A percentile compares a stretch with the other conserved stretches of the same genome.
Conservation (phyloP, 2,329 filamentous ascomycete species). For the Aspergillus sp. region DNA sequence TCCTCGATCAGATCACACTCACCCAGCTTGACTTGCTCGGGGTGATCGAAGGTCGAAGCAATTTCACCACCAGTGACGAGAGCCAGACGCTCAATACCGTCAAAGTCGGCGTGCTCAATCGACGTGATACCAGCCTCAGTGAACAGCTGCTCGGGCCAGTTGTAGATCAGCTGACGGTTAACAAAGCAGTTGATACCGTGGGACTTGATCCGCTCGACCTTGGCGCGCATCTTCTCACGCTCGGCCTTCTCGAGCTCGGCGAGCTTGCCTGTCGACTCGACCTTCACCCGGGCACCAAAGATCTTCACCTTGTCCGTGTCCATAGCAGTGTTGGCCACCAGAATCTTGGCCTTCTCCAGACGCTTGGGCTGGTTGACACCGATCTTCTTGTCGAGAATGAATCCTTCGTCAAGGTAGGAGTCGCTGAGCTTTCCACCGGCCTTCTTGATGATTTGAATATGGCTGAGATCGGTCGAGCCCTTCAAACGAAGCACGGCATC, state of each 20-base stretch:
- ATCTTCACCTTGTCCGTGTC: conserved; percentile 99
- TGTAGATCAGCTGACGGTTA: conserved; percentile 98
- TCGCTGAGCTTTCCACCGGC: conserved; percentile 94
- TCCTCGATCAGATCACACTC: conserved; percentile 95
- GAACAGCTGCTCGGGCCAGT: conserved; percentile 99
- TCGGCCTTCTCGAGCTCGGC: conserved; percentile 98
- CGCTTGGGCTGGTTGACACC: conserved; percentile 97
- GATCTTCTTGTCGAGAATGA: conserved; percentile 98
- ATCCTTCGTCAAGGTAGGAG: conserved; percentile 95
- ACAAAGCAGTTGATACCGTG: conserved; percentile 99
- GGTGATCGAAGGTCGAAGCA: conserved; percentile 94
- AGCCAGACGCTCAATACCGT: conserved; percentile 90
- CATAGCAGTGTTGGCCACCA: conserved; percentile 98
- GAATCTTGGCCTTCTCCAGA: conserved; percentile 94
- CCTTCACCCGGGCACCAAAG: conserved; percentile 94
- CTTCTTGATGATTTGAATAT: conserved; percentile 99
- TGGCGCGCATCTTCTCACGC: conserved; percentile 98
- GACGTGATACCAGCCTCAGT: conserved; percentile 96
- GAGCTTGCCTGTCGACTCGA: conserved; percentile 89
- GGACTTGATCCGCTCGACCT: conserved; percentile 97
- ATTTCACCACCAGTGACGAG: conserved; percentile 97
- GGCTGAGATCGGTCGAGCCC: conserved; percentile 85
- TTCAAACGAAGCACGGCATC: conserved; percentile 87
- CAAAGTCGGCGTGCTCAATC: conserved; percentile 98
- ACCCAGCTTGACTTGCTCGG: conserved; percentile 91